Evolutionary conservation across 139 green algal species (phyloP), one percentile per base, ranked within the genome.

Genomic region (Coelastrella sp.): DNA sequence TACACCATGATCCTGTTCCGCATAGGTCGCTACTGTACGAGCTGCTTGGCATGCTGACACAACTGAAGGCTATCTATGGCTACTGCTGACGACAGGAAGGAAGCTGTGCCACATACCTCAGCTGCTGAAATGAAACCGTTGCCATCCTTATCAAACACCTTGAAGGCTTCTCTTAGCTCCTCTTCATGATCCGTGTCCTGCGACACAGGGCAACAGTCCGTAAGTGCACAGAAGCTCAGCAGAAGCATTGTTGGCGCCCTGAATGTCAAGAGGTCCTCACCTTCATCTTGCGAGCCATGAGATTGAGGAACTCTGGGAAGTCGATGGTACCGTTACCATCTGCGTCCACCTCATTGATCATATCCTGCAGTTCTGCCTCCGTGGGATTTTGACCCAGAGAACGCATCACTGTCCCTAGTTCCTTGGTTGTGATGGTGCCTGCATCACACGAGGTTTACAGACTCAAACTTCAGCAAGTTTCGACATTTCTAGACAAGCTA

Each of bases 211-310:
- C 71, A 77, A 6, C 14, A 7, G 58, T 16, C 47, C 22, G 8
- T 65, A 22, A 80, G 19, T n/a, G 11, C 14, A 32, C 14, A 32
- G 68, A 6, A 10, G 68, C 14, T 76, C 16, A 22, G 16, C 68
- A 76, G 32, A 47, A 13, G 68, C 68, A 76, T 6, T 22, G 14
- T 76, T 76, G 68, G 68, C 58, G 47, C 83, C 66, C 32, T 8
- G 3, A 16, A 14, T 17, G 7, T 78, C 60, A 5, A 19, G 54
- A 54, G 4, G 54, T 7, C 8, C 90, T 17, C 71, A 97, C 97
- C 97, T 99, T 99, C 98, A 99, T 99, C 93, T 99, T 99, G 75
- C 96, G 93, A 2, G 97, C 96, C 98, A 99, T 99, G 47, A 99
- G 95, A 92, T 96, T 98, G 5, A 99, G 91, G 91, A 99, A 99